phyloP scores from a whole-genome alignment of 495 filamentous ascomycete species.

The Talaromyces thailandensis region DNA sequence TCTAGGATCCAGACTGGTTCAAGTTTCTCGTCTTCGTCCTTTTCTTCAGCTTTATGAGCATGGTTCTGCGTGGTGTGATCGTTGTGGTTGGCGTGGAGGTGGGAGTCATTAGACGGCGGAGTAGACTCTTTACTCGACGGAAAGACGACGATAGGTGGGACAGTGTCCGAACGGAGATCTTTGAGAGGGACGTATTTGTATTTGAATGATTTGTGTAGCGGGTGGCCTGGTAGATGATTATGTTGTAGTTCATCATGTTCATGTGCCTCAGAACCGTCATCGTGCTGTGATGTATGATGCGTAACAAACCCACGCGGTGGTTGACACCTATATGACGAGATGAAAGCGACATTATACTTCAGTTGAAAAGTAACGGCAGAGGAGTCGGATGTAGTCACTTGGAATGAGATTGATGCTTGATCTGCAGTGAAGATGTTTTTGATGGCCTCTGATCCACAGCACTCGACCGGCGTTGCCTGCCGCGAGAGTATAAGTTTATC shows the following conservation, averaged over 20 bases:
- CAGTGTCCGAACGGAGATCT: conserved; percentile 29
- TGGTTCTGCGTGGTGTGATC: background rate
- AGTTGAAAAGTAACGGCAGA: conserved; percentile 39
- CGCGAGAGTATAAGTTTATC: background rate
- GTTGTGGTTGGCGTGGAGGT: background rate
- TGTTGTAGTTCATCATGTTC: conserved; percentile 7
- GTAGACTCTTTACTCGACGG: background rate
- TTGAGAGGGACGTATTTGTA: conserved; percentile 47
- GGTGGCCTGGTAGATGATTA: conserved; percentile 45
- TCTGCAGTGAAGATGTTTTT: conserved; percentile 32
- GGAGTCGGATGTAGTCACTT: conserved; percentile 25
- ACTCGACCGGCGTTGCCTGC: background rate
- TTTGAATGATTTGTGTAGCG: conserved; percentile 51
- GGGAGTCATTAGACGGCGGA: background rate
- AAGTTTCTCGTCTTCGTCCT: conserved; percentile 13
- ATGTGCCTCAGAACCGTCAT: background rate
- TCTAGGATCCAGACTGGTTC: conserved; percentile 41
- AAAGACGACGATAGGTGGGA: conserved; percentile 9
- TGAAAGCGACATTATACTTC: conserved; percentile 55
- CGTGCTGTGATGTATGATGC: conserved; percentile 25
- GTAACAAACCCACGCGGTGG: conserved; percentile 35
- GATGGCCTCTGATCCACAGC: conserved; percentile 8
- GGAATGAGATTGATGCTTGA: conserved; percentile 44
- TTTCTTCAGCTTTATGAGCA: background rate
- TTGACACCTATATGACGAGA: conserved; percentile 56